These are phyloP conservation scores for Xylaria intraflava DNA, from an alignment of 495 filamentous ascomycete species.

Conservation along the genomic window DNA sequence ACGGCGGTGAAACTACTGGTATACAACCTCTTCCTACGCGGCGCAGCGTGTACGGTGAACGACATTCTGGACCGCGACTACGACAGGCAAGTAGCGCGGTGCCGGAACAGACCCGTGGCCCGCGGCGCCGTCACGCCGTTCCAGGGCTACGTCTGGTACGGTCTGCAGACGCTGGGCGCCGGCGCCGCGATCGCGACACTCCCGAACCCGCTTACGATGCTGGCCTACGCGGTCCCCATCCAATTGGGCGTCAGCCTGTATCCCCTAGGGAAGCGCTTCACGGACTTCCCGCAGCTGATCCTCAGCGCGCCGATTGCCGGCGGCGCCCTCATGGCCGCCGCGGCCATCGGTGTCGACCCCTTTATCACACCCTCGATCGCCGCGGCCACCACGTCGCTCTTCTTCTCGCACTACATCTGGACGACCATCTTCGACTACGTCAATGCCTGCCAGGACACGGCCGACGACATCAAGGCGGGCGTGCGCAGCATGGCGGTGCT, in stretches of 20 bases:
- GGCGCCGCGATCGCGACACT: constrained; percentile 6
- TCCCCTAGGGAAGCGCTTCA: constrained; percentile 19
- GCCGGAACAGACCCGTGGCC: constrained; percentile 33
- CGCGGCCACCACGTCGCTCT: constrained; percentile 6
- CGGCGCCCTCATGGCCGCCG: constrained; percentile 9
- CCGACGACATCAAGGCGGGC: constrained; percentile 23
- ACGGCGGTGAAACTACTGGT: neutral
- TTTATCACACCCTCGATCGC: constrained; percentile 10
- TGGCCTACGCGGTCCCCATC: constrained; percentile 10
- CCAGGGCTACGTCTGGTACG: constrained; percentile 25
- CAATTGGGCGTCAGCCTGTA: constrained; percentile 12
- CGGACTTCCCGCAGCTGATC: constrained; percentile 20
- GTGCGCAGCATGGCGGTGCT: constrained; percentile 31
- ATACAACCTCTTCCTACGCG: constrained; percentile 11
- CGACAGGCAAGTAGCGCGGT: constrained; percentile 33
- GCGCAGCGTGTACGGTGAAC: constrained; percentile 29
- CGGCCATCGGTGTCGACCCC: constrained; percentile 7
- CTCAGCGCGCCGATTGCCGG: constrained; percentile 14
- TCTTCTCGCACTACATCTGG: constrained; percentile 17
- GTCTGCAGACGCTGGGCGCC: constrained; percentile 12
- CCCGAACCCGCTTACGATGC: constrained; percentile 2
- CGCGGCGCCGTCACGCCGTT: constrained; percentile 33
- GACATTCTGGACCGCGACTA: constrained; percentile 35
- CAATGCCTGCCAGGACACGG: constrained; percentile 28
- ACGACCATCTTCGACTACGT: constrained; percentile 28